Evolutionary conservation across 805 yeast species (phyloP).

Genomic region (Jamesozyma hellenica): DNA sequence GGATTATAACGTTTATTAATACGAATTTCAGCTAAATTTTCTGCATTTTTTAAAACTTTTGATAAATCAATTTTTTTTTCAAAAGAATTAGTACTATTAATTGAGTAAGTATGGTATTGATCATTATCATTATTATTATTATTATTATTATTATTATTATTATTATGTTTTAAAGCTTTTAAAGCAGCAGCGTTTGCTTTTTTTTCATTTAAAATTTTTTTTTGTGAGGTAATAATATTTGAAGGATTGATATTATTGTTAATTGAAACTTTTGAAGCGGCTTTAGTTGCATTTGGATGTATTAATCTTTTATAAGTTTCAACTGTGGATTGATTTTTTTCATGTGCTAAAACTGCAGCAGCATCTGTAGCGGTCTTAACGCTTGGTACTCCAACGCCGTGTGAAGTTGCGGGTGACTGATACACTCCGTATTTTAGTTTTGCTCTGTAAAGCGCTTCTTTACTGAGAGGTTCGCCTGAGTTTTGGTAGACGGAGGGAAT

Average conservation of each 20-base stretch:
- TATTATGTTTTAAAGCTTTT: constrained; percentile 17
- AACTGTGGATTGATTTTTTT: constrained; percentile 51
- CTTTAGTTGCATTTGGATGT: constrained; percentile 27
- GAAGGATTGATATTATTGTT: constrained; percentile 1
- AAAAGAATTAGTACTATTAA: constrained; percentile 12
- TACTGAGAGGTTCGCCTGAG: constrained; percentile 60
- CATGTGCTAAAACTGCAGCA: constrained; percentile 64
- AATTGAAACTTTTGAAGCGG: constrained; percentile 19
- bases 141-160: neutral
- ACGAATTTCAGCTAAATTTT: constrained; percentile 21
- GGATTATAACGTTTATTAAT: constrained; percentile 17
- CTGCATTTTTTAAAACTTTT: constrained; percentile 25
- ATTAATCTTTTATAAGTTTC: constrained; percentile 48
- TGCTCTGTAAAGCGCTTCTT: constrained; percentile 67
- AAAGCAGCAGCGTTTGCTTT: constrained; percentile 21
- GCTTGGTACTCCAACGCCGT: constrained; percentile 54
- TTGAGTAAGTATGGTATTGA: constrained; percentile 8
- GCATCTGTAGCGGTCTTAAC: constrained; percentile 53
- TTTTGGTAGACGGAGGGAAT: constrained; percentile 44
- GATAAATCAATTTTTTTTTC: constrained; percentile 11
- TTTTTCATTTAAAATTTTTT: neutral
- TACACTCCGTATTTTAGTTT: constrained; percentile 55
- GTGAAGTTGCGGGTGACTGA: constrained; percentile 38
- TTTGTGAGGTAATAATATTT: constrained; percentile 3
- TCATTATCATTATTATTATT: neutral